Base-by-base conservation (phyloP, 805 yeast species). In the Metschnikowia baotianmanensis region DNA sequence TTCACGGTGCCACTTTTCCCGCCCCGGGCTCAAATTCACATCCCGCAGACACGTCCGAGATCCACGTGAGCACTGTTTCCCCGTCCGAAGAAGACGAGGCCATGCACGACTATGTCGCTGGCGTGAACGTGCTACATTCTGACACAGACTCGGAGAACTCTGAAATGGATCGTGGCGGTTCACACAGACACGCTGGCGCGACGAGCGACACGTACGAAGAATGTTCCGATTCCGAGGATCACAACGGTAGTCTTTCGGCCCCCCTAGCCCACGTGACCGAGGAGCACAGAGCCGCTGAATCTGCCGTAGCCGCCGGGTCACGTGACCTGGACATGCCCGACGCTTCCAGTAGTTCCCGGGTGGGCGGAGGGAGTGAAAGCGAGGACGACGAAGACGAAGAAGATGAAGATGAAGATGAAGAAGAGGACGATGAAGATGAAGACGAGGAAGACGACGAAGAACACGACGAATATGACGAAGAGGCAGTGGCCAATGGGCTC, bases 401-500 rank as follows among this genome's bases (percentile, higher is more conserved):
- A 10, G 24, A 18, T 3, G 38, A 27, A 9, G 46, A n/a, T n/a
- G n/a, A n/a, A n/a, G n/a, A n/a, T n/a, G n/a, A n/a, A n/a, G n/a
- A 40, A 19, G 53, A 46, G 15, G 41, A 42, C 9, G 40, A 24
- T 11, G 33, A 31, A 15, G 46, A 37, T 10, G 43, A 32, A 4
- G 43, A 34, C 9, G 46, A 36, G 6, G 42, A 31, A 11, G 45
- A 36, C 4, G 37, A 40, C n/a, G 52, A n/a, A n/a, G n/a, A n/a
- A n/a, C n/a, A n/a, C n/a, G n/a, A n/a, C n/a, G n/a, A n/a, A n/a
- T n/a, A n/a, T n/a, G n/a, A n/a, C n/a, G n/a, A n/a, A n/a, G n/a
- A n/a, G n/a, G n/a, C n/a, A n/a, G n/a, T 36, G 1, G 51, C 40
- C 10, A 46, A 31, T 19, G 49, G 28, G 1, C 57, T 53, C 16